These are phyloP conservation scores for Poronia punctata DNA, from an alignment of 495 filamentous ascomycete genomes.

Conservation along the genomic window DNA sequence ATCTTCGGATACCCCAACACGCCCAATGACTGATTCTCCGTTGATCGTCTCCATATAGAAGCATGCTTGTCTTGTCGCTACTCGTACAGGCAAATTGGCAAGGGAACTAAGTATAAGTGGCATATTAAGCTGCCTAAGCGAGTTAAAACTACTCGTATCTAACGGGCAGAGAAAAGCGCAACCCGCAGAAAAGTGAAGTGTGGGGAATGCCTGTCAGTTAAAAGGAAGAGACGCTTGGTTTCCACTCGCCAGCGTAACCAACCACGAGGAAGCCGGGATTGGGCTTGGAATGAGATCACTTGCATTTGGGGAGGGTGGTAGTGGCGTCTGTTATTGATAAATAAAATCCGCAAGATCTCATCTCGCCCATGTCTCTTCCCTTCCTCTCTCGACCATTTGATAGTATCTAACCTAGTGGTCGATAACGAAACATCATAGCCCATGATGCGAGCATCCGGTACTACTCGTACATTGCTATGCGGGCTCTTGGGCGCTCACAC, in stretches of 20 bases:
- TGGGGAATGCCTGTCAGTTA: constrained; percentile 2
- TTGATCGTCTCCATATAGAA: background rate
- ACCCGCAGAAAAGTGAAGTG: background rate
- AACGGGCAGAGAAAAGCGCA: background rate
- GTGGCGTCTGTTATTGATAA: background rate
- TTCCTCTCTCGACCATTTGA: background rate
- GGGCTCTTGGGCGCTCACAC: constrained; percentile 13
- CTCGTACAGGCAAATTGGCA: background rate
- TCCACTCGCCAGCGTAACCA: constrained; percentile 7
- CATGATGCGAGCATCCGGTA: constrained; percentile 16
- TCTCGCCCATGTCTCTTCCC: background rate
- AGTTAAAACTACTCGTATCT: background rate
- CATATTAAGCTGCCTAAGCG: background rate
- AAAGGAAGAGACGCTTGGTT: background rate
- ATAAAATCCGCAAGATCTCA: background rate
- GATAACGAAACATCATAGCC: background rate
- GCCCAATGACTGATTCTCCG: constrained; percentile 1
- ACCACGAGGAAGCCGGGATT: constrained; percentile 1
- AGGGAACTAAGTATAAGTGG: too few relatives aligned
- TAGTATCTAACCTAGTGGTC: background rate
- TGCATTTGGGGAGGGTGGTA: too few relatives aligned
- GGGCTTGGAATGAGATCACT: too few relatives aligned
- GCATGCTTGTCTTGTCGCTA: too few relatives aligned
- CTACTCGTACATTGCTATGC: too few relatives aligned
- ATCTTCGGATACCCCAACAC: background rate